Base-by-base conservation (phyloP, 306 rosid species). In the Erythrophleum fordii region DNA sequence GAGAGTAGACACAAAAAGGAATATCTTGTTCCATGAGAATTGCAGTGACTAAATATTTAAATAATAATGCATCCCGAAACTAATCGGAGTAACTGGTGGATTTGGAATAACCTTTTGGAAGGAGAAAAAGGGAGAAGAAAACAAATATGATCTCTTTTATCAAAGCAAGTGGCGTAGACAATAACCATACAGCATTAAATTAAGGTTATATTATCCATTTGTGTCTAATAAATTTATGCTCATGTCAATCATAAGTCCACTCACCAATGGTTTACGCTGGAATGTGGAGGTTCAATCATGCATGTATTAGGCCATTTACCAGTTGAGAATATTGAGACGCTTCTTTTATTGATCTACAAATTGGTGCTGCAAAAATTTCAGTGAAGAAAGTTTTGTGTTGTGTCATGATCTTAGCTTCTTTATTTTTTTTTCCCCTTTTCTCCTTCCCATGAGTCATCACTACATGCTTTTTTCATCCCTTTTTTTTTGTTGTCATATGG, bases 151-250 rank as follows among this genome's bases (percentile, higher is more conserved):
- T 18, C 67, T 61, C 68, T 4, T 64, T 37, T 59, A 13, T 17
- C 78, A 41, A 69, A 70, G 78, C 67, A 58, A 70, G 65, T 62
- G 82, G 81, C 72, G 4, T 77, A 22, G 78, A 53, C 14, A 76
- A 77, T 60, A 60, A 71, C 62, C 28, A 22, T n/a, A 14, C 25
- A 71, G 59, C 60, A 72, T 23, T 23, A 20, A 37, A 37, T 18
- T 17, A 35, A 35, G 67, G 72, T 72, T 13, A 78, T 39, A 41
- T 68, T 78, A 46, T 78, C 59, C 66, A 41, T 51, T 11, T 5
- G 16, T 8, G 56, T 46, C 46, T 41, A 72, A 7, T 31, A 51
- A 72, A 72, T 11, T 1, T 18, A 29, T 49, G 61, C 76, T 39
- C 65, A n/a, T 52, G 34, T 53, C 66, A 52, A 73, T 25, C 65